These are phyloP conservation scores for Gillenia trifoliata DNA, from an alignment of 306 rosid genomes.

Conservation along the genomic window DNA sequence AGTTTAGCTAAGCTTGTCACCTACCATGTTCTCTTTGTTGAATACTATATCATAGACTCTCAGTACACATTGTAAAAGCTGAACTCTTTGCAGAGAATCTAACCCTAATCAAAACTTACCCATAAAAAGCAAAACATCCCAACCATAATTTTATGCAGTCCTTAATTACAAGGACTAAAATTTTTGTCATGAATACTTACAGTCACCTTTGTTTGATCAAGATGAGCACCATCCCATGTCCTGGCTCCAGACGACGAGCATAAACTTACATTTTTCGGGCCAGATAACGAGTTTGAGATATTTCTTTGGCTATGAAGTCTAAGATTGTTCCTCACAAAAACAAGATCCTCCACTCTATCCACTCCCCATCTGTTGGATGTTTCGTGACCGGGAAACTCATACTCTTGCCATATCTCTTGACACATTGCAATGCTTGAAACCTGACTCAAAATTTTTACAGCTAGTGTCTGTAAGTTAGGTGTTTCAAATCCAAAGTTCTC, in stretches of 20 bases:
- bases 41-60: too few relatives aligned
- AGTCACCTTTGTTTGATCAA: slow-evolving; percentile 24
- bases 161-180: not conserved
- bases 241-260: slow-evolving; percentile 10
- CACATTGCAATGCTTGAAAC: slow-evolving; percentile 48
- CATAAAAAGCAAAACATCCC: not conserved
- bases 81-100: not conserved
- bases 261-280: not conserved
- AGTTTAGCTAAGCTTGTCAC: too few relatives aligned
- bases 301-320: slow-evolving; percentile 37
- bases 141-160: not conserved
- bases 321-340: slow-evolving; percentile 48
- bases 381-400: slow-evolving; percentile 25
- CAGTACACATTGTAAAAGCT: not conserved
- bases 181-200: slow-evolving; percentile 20
- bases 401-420: slow-evolving; percentile 40
- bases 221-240: slow-evolving; percentile 18
- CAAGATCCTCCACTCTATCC: slow-evolving; percentile 40
- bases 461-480: slow-evolving; percentile 43
- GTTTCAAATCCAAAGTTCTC: slow-evolving; percentile 54
- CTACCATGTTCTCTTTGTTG: too few relatives aligned
- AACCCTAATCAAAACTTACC: not conserved
- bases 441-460: slow-evolving; percentile 53
- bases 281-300: slow-evolving; percentile 6
- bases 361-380: slow-evolving; percentile 23